Base-by-base conservation (phyloP, 1,284 basidiomycete genomes). In the Irpex sp. region DNA sequence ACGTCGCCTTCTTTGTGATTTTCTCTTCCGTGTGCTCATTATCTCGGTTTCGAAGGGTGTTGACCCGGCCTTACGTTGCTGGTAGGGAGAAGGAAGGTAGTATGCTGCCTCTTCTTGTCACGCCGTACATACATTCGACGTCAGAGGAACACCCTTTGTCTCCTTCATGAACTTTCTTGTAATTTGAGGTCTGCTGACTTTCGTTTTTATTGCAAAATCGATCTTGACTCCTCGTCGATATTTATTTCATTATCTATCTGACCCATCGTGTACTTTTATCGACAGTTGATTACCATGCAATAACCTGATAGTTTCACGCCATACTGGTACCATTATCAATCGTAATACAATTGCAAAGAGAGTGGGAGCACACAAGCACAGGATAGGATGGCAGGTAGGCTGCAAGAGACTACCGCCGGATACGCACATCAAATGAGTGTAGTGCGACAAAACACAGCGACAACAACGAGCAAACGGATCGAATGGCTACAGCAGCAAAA, bases 51-150 rank as follows among this genome's bases (percentile, higher is more conserved):
- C 64, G 15, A 60, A 92, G 90, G 33, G 86, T 92, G 4, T 74
- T 92, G 64, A 91, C 88, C 6, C 81, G 90, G 46, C 90, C 90
- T 7, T 92, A 88, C 68, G 72, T 92, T 4, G 72, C 74, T 49
- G 85, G 85, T 13, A 83, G 83, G 70, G 84, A 79, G 66, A 78
- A 79, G 63, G 81, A 86, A 61, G 90, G 90, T 3, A 89, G 87
- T 61, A 87, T 87, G 69, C 86, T 87, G 61, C 91, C 90, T 4
- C 68, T 91, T 57, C 67, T 82, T 19, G 82, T 90, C 39, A 77
- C 71, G 13, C 77, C 78, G 0, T 76, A 77, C 63, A 59, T 69
- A 17, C 62, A 13, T 19, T 50, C 49, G 19, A 17, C 11, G 17
- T 26, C 26, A 26, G 7, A 50, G 39, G 39, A 43, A 43, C 39